A percentile compares a stretch with the other conserved stretches of the same genome.
Conservation (phyloP, 2,329 filamentous ascomycete genomes). For the Metarhizium anisopliae region DNA sequence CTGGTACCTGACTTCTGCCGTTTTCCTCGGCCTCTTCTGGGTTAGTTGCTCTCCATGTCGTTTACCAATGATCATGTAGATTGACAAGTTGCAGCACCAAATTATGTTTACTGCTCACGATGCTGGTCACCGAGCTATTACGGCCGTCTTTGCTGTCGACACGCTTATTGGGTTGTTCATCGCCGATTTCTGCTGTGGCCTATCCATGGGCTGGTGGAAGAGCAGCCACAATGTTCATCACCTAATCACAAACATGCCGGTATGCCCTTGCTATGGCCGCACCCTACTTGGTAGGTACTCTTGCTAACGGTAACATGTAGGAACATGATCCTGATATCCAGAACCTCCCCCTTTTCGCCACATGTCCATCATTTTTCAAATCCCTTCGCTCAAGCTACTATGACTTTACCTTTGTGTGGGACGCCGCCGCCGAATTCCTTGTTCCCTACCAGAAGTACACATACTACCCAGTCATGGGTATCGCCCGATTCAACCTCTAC, state of each 20-base stretch:
- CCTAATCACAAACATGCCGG: slow-evolving; percentile 54
- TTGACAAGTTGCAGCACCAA: slow-evolving; percentile 41
- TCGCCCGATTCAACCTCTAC: slow-evolving; percentile 67
- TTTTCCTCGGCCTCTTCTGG: slow-evolving; percentile 55
- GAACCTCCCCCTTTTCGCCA: slow-evolving; percentile 61
- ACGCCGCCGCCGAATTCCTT: slow-evolving; percentile 48
- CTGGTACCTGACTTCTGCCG: slow-evolving; percentile 50
- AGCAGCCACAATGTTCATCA: slow-evolving; percentile 61
- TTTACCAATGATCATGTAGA: not conserved
- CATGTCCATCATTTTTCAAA: slow-evolving; percentile 55
- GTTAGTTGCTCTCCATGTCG: slow-evolving; percentile 20
- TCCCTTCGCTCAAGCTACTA: slow-evolving; percentile 58
- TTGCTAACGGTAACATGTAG: slow-evolving; percentile 13
- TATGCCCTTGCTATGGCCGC: slow-evolving; percentile 11
- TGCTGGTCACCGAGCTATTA: slow-evolving; percentile 55
- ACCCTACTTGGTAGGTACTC: slow-evolving; percentile 4
- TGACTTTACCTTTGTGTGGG: slow-evolving; percentile 54
- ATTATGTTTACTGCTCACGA: slow-evolving; percentile 62
- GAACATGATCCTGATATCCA: slow-evolving; percentile 53
- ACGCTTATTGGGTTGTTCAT: slow-evolving; percentile 54
- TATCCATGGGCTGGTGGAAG: slow-evolving; percentile 64
- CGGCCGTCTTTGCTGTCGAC: slow-evolving; percentile 47
- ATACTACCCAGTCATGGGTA: slow-evolving; percentile 59
- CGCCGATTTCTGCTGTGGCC: slow-evolving; percentile 55
- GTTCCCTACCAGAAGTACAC: slow-evolving; percentile 55